Percentiles rank a stretch among this genome's conserved stretches.
Evolutionary conservation across 176 grass and related monocot genomes (phyloP).

Genomic region (Alopecurus myosuroides): DNA sequence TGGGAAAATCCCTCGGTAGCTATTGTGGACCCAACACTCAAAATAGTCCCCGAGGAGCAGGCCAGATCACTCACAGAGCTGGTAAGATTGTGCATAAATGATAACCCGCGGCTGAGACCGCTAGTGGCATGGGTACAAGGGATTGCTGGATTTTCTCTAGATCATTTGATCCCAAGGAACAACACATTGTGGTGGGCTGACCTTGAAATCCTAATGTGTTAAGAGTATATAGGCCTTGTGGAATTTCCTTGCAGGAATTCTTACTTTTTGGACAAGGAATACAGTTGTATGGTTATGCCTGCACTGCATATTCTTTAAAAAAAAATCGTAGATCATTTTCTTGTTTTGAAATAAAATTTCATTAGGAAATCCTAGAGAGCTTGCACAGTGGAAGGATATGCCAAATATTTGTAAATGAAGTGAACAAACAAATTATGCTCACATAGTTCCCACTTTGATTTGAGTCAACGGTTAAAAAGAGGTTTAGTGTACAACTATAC

Average conservation of each 20-base stretch:
- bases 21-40: constrained; percentile 76
- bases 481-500: neutral
- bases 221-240: neutral
- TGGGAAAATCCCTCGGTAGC: constrained; percentile 44
- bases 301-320: constrained; percentile 25
- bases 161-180: constrained; percentile 39
- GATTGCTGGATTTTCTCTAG: constrained; percentile 56
- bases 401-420: neutral
- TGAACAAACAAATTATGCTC: neutral
- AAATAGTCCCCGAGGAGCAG: constrained; percentile 51
- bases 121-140: constrained; percentile 44
- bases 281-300: constrained; percentile 23
- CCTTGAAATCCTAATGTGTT: constrained; percentile 60
- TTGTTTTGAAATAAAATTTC: neutral
- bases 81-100: constrained; percentile 54
- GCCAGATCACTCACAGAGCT: constrained; percentile 40
- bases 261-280: neutral
- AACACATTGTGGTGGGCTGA: constrained; percentile 83
- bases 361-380: neutral
- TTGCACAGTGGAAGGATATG: neutral
- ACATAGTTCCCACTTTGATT: neutral
- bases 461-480: neutral
- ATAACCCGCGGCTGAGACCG: constrained; percentile 36
- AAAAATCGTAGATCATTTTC: neutral
- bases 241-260: neutral